Evolutionary conservation across 2,329 filamentous ascomycete genomes (phyloP).

Genomic region (Calonectria fujianensis): DNA sequence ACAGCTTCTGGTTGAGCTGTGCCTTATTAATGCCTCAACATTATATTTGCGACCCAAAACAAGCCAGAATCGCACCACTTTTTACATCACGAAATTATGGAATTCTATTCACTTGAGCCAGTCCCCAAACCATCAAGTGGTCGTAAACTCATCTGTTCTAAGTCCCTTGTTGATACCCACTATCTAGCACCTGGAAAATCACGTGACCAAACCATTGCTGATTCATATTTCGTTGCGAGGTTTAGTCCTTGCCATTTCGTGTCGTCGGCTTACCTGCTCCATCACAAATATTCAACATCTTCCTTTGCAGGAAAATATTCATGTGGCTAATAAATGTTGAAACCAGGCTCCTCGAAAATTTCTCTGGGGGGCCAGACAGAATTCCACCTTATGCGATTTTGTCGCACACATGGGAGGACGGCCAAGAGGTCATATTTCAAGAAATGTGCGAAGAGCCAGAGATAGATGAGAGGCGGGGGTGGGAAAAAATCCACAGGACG

Average conservation of each 20-base stretch:
- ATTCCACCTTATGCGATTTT: conserved; percentile 2
- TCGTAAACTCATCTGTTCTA: neutral
- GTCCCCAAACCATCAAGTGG: neutral
- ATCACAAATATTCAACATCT: neutral
- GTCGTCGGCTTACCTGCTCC: neutral
- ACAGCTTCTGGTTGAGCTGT: neutral
- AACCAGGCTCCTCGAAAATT: conserved; percentile 3
- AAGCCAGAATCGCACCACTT: neutral
- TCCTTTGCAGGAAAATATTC: neutral
- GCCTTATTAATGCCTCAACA: neutral
- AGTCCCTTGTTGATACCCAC: neutral
- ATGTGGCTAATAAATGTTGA: conserved; percentile 18
- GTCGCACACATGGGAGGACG: conserved; percentile 7
- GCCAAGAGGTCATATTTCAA: conserved; percentile 7
- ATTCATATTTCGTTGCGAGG: too few relatives aligned
- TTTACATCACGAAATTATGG: neutral
- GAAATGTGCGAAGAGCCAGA: neutral
- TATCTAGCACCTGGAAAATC: neutral
- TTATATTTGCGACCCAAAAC: neutral
- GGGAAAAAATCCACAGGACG: conserved; percentile 6
- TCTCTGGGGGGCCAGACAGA: neutral
- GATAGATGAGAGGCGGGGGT: neutral
- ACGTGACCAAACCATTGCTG: neutral
- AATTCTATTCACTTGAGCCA: neutral
- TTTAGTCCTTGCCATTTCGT: neutral